Conservation (phyloP, 129 eudicot species). For the Flaveria trinervia region DNA sequence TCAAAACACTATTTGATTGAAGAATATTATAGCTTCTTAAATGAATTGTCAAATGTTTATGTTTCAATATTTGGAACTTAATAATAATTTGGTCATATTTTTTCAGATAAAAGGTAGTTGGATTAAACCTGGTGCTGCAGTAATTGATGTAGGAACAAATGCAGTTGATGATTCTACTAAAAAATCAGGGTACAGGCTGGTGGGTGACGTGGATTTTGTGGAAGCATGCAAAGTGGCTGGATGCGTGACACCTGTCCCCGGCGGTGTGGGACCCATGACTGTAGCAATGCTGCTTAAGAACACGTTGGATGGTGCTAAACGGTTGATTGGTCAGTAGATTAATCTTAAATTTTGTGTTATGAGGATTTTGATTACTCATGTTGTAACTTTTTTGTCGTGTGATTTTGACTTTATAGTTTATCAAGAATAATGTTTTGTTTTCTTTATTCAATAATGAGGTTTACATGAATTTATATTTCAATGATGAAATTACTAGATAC, state of each 20-base stretch:
- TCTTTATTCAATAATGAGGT: not conserved
- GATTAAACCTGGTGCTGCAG: slow-evolving; percentile 99
- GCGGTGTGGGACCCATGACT: slow-evolving; percentile 98
- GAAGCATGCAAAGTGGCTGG: slow-evolving; percentile 96
- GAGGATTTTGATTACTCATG: not conserved
- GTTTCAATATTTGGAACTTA: not conserved
- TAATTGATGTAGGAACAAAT: slow-evolving; percentile 94
- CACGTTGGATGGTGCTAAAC: slow-evolving; percentile 92
- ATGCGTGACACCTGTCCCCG: slow-evolving; percentile 95
- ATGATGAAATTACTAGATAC: not conserved
- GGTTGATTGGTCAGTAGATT: slow-evolving; percentile 55
- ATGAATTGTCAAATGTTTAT: not conserved
- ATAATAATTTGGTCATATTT: not conserved
- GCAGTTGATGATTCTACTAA: slow-evolving; percentile 77
- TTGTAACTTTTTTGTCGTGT: slow-evolving; percentile 19
- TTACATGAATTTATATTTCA: too few relatives aligned
- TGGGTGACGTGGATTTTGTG: slow-evolving; percentile 84
- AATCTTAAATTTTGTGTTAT: too few relatives aligned
- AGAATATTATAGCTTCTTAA: not conserved
- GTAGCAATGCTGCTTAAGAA: slow-evolving; percentile 94
- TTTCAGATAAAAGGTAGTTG: slow-evolving; percentile 93
- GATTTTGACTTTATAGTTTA: slow-evolving; percentile 21
- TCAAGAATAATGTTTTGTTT: not conserved
- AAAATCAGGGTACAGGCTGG: slow-evolving; percentile 89
- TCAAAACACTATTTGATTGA: not conserved